These are phyloP conservation scores for Fusarium sp. DNA, from an alignment of 2,329 filamentous ascomycete species.

Conservation along the genomic window DNA sequence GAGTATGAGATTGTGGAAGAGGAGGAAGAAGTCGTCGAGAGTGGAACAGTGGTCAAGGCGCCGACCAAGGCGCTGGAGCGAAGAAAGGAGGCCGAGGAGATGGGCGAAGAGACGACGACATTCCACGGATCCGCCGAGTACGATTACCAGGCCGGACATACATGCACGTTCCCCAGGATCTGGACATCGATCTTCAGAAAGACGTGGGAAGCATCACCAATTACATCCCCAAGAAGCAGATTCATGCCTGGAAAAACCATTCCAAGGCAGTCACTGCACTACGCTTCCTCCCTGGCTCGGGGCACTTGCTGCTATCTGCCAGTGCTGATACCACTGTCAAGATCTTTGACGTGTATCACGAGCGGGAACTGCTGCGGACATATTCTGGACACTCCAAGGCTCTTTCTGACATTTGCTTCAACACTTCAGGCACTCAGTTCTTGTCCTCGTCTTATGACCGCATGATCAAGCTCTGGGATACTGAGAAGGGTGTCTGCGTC, in stretches of 20 bases:
- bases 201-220: conserved; percentile 85
- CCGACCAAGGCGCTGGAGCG: conserved; percentile 65
- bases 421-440: conserved; percentile 84
- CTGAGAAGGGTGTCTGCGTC: conserved; percentile 90
- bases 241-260: conserved; percentile 90
- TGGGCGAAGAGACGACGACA: conserved; percentile 81
- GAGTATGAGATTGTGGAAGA: conserved; percentile 83
- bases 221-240: conserved; percentile 92
- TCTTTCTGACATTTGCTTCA: conserved; percentile 91
- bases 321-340: conserved; percentile 92
- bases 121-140: conserved; percentile 87
- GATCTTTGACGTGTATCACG: conserved; percentile 94
- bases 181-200: conserved; percentile 87
- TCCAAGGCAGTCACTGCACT: conserved; percentile 87
- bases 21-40: conserved; percentile 75
- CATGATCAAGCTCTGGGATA: conserved; percentile 98
- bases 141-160: conserved; percentile 96
- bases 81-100: conserved; percentile 68
- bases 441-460: conserved; percentile 93
- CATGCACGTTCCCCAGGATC: conserved; percentile 95
- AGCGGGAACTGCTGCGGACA: conserved; percentile 88
- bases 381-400: conserved; percentile 92
- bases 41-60: conserved; percentile 70
- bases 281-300: conserved; percentile 88
- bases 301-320: conserved; percentile 90